Evolutionary conservation across 1,139 yeast species (phyloP).

Genomic region (Yamadazyma trypodendri): DNA sequence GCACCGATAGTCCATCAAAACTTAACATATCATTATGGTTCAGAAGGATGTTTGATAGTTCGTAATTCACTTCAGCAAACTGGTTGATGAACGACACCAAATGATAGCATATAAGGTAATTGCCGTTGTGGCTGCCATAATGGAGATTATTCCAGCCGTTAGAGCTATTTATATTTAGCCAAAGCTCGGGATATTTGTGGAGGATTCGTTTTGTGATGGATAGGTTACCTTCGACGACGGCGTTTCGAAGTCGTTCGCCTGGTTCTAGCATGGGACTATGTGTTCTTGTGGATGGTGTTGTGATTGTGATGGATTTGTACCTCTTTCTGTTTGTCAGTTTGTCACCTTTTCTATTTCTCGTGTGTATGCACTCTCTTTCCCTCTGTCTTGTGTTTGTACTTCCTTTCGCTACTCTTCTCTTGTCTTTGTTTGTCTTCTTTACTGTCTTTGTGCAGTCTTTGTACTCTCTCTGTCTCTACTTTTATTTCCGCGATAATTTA

Average conservation of each 20-base stretch:
- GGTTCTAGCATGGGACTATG: constrained; percentile 66
- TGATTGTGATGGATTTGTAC: no score
- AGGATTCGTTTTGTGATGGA: constrained; percentile 71
- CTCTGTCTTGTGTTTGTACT: no score
- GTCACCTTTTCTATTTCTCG: no score
- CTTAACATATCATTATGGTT: constrained; percentile 42
- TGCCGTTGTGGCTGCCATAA: constrained; percentile 81
- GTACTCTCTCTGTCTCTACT: no score
- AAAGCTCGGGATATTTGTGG: constrained; percentile 69
- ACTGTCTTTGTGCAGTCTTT: no score
- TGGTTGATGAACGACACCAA: constrained; percentile 37
- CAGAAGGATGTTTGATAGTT: constrained; percentile 18
- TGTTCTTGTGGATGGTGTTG: no score
- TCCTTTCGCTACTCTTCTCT: no score
- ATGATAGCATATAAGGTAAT: constrained; percentile 73
- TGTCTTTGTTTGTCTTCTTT: no score
- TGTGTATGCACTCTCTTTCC: no score
- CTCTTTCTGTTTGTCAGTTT: no score
- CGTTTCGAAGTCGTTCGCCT: constrained; percentile 65
- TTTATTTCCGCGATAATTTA: no score
- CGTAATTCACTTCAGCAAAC: constrained; percentile 13
- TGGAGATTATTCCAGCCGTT: constrained; percentile 92
- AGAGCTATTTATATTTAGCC: constrained; percentile 68
- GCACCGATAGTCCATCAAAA: constrained; percentile 68
- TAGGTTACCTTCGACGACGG: constrained; percentile 69